Evolutionary conservation across 768 basidiomycete species (phyloP).

Genomic region (Tricholoma bakamatsutake): DNA sequence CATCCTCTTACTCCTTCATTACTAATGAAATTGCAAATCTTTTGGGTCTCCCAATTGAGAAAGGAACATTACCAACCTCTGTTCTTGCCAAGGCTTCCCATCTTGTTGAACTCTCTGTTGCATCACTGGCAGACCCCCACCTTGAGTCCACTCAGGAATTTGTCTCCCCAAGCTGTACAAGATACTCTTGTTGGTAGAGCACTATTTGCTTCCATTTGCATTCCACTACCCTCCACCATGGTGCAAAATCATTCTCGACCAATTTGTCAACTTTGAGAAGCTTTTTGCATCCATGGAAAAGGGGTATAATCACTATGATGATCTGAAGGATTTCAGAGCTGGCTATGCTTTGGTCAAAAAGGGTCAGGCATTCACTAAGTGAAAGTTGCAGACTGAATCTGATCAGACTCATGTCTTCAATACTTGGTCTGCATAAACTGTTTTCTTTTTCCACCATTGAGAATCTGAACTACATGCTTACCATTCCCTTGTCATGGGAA

Average conservation of each 20-base stretch:
- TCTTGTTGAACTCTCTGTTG: background rate
- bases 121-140: background rate
- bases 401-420: slow-evolving; percentile 13
- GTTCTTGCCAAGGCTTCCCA: background rate
- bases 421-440: slow-evolving; percentile 3
- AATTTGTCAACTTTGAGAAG: too few species aligned
- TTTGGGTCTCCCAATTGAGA: background rate
- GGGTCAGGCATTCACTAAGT: slow-evolving; percentile 1
- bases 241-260: slow-evolving; percentile 6
- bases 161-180: background rate
- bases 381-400: slow-evolving; percentile 1
- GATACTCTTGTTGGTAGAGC: background rate
- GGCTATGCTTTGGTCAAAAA: slow-evolving; percentile 10
- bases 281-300: too few species aligned
- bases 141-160: background rate
- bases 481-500: slow-evolving; percentile 1
- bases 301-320: too few species aligned
- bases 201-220: background rate
- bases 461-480: slow-evolving; percentile 5
- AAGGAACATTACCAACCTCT: background rate
- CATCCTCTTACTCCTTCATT: background rate
- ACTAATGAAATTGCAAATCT: background rate
- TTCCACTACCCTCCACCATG: background rate
- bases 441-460: slow-evolving; percentile 9
- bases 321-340: slow-evolving; percentile 10